Evolutionary conservation across 176 grass and related monocot genomes (phyloP).

Genomic region (Olyra latifolia): DNA sequence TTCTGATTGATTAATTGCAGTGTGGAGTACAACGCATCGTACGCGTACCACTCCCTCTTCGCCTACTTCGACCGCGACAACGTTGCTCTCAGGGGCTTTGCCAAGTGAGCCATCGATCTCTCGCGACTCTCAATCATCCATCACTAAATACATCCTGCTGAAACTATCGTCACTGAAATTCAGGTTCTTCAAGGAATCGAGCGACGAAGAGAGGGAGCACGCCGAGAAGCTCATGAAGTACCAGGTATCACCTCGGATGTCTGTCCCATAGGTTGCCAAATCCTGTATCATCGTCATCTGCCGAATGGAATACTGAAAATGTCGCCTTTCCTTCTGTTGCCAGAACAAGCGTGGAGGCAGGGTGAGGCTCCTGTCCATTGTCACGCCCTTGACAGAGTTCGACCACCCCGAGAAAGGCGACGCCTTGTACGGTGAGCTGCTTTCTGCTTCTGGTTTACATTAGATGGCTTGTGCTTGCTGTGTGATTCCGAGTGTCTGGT

Average conservation of each 20-base stretch:
- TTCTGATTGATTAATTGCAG: conserved; percentile 36
- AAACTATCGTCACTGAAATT: not conserved
- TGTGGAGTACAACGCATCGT: conserved; percentile 87
- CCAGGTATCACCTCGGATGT: conserved; percentile 43
- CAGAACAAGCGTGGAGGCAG: conserved; percentile 68
- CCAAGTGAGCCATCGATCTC: conserved; percentile 58
- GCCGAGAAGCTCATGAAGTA: conserved; percentile 88
- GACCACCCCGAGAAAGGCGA: conserved; percentile 96
- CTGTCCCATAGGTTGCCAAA: not conserved
- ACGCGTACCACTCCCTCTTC: conserved; percentile 90
- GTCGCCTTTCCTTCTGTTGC: not conserved
- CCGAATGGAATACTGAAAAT: not conserved
- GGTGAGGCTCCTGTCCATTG: conserved; percentile 50
- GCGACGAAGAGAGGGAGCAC: conserved; percentile 70
- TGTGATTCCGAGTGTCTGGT: not conserved
- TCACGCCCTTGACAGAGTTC: conserved; percentile 63
- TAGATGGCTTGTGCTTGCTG: not conserved
- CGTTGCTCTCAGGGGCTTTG: conserved; percentile 77
- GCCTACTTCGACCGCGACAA: conserved; percentile 94
- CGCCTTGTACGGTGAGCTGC: conserved; percentile 69
- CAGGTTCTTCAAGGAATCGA: conserved; percentile 93
- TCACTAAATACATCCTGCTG: not conserved
- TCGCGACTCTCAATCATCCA: not conserved
- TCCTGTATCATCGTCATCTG: not conserved
- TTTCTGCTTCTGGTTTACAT: not conserved